Base-by-base conservation (phyloP, 2,329 filamentous ascomycete genomes). In the Neofusicoccum ribis region DNA sequence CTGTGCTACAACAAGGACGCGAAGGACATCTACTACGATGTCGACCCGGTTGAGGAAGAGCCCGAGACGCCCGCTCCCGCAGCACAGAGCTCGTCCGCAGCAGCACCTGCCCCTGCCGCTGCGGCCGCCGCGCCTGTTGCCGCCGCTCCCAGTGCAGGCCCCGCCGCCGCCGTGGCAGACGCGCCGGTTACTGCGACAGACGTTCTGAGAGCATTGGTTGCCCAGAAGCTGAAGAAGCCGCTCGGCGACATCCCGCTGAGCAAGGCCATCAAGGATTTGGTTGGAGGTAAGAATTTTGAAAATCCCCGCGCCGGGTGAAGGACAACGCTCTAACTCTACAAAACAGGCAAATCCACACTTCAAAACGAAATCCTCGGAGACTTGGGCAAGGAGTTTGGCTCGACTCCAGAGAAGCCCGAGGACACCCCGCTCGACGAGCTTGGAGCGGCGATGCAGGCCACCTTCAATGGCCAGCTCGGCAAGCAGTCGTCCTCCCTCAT, bases 1-100 rank as follows among this genome's bases (percentile, higher is more conserved):
- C 87, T 99, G 65, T 98, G 95, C 85, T 99, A 98, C 84, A 98
- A 97, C 85, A 99, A 99, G 81, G 95, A 99, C 76, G 91, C 93
- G 65, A 98, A 97, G 79, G 95, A 99, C 80, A 99, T 99, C 70
- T 99, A 99, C 84, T 99, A 99, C 80, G 94, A 97, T 76, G 93
- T 96, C 50, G 95, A 99, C 75, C 95, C 95, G 0, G 84, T 96
- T 36, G 92, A 96, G 74, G 95, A 99, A 65, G 95, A 98, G 71
- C 75, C 76, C 52, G 90, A 90, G 74, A 82, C 89, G 1, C 78
- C 83, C 12, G 80, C 84, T 27, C 71, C 82, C 5, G 72, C 81
- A 54, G 75, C 82, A 49, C 70, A 80, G 63, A 31, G 27, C 27
- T 76, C 81, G 44, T 73, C 83, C 61, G 69, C 84, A 12, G 71